Evolutionary conservation across 2,329 filamentous ascomycete genomes (phyloP).

Genomic region (Botryotinia calthae): DNA sequence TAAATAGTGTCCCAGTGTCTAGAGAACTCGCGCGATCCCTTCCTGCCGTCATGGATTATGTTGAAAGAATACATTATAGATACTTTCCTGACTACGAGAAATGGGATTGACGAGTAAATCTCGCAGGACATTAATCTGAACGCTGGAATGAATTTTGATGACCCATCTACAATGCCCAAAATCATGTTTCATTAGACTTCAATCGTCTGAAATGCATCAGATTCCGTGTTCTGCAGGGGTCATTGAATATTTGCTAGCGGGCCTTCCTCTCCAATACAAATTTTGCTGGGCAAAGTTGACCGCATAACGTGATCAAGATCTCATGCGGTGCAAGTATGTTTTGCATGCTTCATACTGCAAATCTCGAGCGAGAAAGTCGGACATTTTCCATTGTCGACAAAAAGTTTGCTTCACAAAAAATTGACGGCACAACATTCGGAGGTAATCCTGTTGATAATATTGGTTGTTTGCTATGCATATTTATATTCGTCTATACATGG

Average conservation of each 20-base stretch:
- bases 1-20: conserved; percentile 47
- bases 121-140: no score
- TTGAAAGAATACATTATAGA: conserved; percentile 50
- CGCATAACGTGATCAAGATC: conserved; percentile 36
- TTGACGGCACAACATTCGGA: background rate
- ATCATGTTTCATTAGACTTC: background rate
- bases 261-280: conserved; percentile 33
- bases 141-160: background rate
- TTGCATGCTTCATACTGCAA: conserved; percentile 31
- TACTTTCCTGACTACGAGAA: conserved; percentile 59
- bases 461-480: background rate
- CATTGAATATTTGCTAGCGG: conserved; percentile 29
- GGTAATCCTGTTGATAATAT: no score
- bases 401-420: background rate
- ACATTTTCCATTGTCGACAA: no score
- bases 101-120: conserved; percentile 31
- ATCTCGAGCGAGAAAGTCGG: background rate
- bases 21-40: conserved; percentile 46
- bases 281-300: conserved; percentile 31
- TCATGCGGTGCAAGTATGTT: conserved; percentile 37
- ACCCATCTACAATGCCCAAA: background rate
- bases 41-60: conserved; percentile 54
- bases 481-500: background rate
- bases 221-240: conserved; percentile 22
- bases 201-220: conserved; percentile 15